Evolutionary conservation across 148 eudicot genomes (phyloP), one percentile per base, ranked within the genome.

Genomic region (Fagopyrum homotropicum): DNA sequence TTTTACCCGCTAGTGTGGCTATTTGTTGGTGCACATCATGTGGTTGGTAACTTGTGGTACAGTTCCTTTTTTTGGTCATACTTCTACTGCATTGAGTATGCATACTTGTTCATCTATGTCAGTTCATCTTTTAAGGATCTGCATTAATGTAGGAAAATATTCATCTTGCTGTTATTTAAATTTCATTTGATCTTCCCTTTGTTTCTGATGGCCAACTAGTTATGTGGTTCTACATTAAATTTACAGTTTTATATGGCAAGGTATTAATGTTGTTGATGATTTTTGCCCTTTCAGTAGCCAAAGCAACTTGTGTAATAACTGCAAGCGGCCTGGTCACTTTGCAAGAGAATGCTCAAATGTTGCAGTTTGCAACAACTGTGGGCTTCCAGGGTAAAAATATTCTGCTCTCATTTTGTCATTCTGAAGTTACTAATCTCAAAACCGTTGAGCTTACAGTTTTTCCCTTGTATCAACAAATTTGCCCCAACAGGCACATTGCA

Each of bases 401-500:
- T 45, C 9, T 29, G 14, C 46, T 5, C 47, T 14, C 47, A 14
- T 66, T 15, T 66, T 12, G 0, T 15, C 9, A 0, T 2, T 57
- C 9, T 57, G 63, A 66, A 5, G 43, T 30, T 63, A 3, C 44
- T 63, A 63, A 29, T 11, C 17, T 63, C 14, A 29, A 63, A 30
- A 1, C 45, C 6, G 9, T 66, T 35, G 17, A 40, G 47, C 71
- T 35, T 66, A 66, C 14, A 11, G 52, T 49, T 9, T 49, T 49
- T 49, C 52, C 52, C 0, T 49, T 55, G 9, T n/a, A n/a, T 3
- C 5, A 55, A 4, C 7, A 29, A 43, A 56, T 61, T 61, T 75
- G 40, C 7, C 16, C 16, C 11, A 29, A 69, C 96, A 94, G 98
- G 89, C 98, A 94, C 77, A 90, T 94, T 77, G 96, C 98, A 66